phyloP scores from a whole-genome alignment of 2,329 filamentous ascomycete species.

The Remersonia thermophila region DNA sequence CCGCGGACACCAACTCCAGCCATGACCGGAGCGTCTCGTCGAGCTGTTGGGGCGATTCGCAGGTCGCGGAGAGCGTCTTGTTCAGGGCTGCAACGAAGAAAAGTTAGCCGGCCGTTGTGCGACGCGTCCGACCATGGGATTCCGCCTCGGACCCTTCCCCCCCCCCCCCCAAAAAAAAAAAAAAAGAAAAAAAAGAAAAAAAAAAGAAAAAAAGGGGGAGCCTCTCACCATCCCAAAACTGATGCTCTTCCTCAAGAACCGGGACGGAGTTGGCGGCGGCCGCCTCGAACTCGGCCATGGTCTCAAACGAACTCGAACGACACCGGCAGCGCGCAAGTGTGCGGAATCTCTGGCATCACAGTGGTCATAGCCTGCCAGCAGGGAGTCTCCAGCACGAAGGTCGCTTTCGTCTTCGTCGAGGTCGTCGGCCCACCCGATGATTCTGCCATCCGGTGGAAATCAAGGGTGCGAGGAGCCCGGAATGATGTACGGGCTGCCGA shows the following conservation, averaged over 20 bases:
- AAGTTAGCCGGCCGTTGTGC: not conserved
- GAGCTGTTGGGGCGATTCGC: conserved; percentile 46
- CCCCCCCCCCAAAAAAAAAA: no score
- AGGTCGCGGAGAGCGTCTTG: conserved; percentile 33
- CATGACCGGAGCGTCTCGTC: conserved; percentile 80
- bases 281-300: conserved; percentile 49
- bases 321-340: not conserved
- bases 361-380: conserved; percentile 5
- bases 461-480: not conserved
- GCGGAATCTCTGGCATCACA: conserved; percentile 15
- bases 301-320: conserved; percentile 17
- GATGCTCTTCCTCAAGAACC: conserved; percentile 66
- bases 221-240: conserved; percentile 78
- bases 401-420: not conserved
- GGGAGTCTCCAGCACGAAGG: no score
- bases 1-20: conserved; percentile 63
- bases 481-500: conserved; percentile 1
- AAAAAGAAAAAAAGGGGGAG: no score
- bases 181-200: no score
- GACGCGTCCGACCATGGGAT: no score
- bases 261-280: conserved; percentile 29
- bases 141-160: no score
- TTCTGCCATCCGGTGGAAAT: conserved; percentile 5
- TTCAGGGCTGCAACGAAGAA: conserved; percentile 30
- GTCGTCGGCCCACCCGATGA: not conserved